Conservation (phyloP, 768 basidiomycete genomes). For the Termitomyces sp. region DNA sequence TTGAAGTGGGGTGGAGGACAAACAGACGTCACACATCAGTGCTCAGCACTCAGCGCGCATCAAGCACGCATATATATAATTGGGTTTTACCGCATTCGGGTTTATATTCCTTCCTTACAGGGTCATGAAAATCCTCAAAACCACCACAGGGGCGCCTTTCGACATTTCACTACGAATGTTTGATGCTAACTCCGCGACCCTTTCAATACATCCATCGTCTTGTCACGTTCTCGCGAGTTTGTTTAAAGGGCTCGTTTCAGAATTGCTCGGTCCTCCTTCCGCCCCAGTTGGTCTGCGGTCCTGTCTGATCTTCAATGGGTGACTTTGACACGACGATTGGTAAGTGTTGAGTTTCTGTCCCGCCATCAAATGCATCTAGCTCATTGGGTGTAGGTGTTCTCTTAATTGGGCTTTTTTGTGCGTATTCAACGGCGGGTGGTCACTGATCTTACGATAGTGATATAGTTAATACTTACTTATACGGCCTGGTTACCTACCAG, state of each 20-base stretch:
- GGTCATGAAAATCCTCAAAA: neutral
- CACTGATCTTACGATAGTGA: neutral
- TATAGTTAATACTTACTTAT: slow-evolving; percentile 22
- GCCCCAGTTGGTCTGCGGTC: neutral
- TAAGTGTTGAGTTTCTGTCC: slow-evolving; percentile 1
- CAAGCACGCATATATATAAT: neutral
- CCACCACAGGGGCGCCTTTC: neutral
- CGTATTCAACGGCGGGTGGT: neutral
- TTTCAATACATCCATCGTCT: slow-evolving; percentile 3
- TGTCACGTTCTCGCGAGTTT: neutral
- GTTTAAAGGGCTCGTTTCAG: neutral
- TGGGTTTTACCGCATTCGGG: neutral
- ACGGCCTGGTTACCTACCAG: slow-evolving; percentile 33
- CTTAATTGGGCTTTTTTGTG: slow-evolving; percentile 20
- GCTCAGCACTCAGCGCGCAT: too few species aligned
- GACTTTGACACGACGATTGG: slow-evolving; percentile 23
- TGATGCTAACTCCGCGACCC: neutral
- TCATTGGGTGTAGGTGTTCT: slow-evolving; percentile 16
- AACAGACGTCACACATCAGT: neutral
- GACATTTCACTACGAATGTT: neutral
- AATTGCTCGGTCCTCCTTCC: neutral
- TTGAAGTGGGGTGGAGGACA: neutral
- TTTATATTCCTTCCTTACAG: neutral
- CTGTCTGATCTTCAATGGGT: slow-evolving; percentile 10
- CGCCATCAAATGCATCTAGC: neutral